Evolutionary conservation across 768 basidiomycete species (phyloP).

Genomic region (Fomitopsis pulvina): DNA sequence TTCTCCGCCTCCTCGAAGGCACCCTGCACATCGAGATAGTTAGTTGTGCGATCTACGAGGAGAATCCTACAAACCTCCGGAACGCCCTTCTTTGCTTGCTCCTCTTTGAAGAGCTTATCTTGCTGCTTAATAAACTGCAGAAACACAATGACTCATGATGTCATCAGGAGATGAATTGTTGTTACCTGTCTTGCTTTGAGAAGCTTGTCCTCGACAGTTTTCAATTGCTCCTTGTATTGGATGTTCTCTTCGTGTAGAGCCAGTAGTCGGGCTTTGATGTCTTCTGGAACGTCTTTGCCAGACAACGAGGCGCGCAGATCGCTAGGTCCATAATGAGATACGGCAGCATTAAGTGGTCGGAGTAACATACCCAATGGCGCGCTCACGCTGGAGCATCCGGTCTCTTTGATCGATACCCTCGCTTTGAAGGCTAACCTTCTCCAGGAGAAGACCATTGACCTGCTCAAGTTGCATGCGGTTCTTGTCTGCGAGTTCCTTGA

Average conservation of each 20-base stretch:
- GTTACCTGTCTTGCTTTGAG: conserved; percentile 59
- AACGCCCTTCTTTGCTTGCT: conserved; percentile 52
- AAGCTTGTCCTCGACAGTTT: conserved; percentile 70
- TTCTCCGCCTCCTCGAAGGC: conserved; percentile 70
- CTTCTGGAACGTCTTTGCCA: conserved; percentile 77
- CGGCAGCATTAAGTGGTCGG: conserved; percentile 1
- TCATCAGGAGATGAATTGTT: background rate
- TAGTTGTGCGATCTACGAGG: background rate
- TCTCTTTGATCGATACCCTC: conserved; percentile 90
- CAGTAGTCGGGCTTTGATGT: conserved; percentile 69
- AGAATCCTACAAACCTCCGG: conserved; percentile 35
- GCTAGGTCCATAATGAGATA: conserved; percentile 29
- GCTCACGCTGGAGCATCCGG: conserved; percentile 77
- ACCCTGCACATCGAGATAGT: conserved; percentile 26
- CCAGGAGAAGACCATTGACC: conserved; percentile 75
- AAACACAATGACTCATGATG: background rate
- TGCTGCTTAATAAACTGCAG: conserved; percentile 86
- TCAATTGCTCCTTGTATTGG: conserved; percentile 61
- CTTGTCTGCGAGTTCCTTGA: conserved; percentile 73
- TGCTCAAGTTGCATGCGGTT: conserved; percentile 89
- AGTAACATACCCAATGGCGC: conserved; percentile 64
- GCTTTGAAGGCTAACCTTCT: conserved; percentile 87
- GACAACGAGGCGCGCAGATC: conserved; percentile 73
- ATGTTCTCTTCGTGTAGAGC: conserved; percentile 75
- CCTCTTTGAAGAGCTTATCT: conserved; percentile 83